These are phyloP conservation scores for Aspergillus brunneoviolaceus DNA, from an alignment of 2,329 filamentous ascomycete genomes.

Conservation along the genomic window DNA sequence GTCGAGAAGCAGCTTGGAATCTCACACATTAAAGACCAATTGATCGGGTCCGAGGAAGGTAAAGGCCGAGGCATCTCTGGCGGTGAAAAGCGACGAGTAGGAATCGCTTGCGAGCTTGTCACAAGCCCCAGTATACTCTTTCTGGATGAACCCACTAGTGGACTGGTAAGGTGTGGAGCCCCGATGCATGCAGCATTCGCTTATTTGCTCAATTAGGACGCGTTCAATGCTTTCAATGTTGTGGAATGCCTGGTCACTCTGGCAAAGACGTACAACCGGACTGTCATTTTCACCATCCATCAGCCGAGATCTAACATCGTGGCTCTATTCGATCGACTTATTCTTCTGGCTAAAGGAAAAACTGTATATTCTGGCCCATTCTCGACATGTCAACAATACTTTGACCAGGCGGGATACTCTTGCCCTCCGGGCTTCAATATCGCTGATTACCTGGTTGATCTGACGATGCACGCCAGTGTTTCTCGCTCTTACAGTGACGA, in stretches of 20 bases:
- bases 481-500: slow-evolving; percentile 56
- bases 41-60: slow-evolving; percentile 94
- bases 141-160: slow-evolving; percentile 94
- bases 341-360: slow-evolving; percentile 83
- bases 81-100: slow-evolving; percentile 92
- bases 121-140: slow-evolving; percentile 97
- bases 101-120: slow-evolving; percentile 95
- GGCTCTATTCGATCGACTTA: slow-evolving; percentile 89
- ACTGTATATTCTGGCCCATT: slow-evolving; percentile 95
- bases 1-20: slow-evolving; percentile 97
- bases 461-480: slow-evolving; percentile 90
- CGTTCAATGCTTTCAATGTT: slow-evolving; percentile 97
- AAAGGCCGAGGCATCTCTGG: slow-evolving; percentile 94
- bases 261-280: slow-evolving; percentile 94
- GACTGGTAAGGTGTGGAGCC: slow-evolving; percentile 53
- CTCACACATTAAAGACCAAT: slow-evolving; percentile 85
- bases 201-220: slow-evolving; percentile 55
- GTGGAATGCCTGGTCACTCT: slow-evolving; percentile 92
- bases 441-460: slow-evolving; percentile 92
- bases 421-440: slow-evolving; percentile 98
- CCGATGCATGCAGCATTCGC: not conserved
- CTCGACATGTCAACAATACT: slow-evolving; percentile 83
- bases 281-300: slow-evolving; percentile 97
- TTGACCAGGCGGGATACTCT: slow-evolving; percentile 84
- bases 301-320: slow-evolving; percentile 98